phyloP scores from a whole-genome alignment of 2,329 filamentous ascomycete genomes.

The Colletotrichum phormii region DNA sequence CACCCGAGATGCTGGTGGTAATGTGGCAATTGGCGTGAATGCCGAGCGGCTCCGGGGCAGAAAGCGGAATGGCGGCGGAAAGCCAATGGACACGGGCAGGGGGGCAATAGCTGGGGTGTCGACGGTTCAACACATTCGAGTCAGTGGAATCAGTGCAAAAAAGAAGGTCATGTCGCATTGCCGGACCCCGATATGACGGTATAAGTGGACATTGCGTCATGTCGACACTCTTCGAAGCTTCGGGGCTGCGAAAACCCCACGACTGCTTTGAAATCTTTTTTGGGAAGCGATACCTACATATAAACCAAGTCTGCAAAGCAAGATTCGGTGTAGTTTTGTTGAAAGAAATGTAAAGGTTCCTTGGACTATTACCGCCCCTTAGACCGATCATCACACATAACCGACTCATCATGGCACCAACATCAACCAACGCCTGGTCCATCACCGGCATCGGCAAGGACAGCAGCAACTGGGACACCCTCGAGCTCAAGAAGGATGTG shows the following conservation, averaged over 20 bases:
- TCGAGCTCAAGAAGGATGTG: constrained; percentile 65
- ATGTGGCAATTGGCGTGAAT: background rate
- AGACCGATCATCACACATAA: background rate
- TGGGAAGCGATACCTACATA: background rate
- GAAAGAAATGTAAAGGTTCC: no score
- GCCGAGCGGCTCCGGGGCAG: background rate
- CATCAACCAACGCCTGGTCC: constrained; percentile 68
- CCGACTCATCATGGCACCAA: constrained; percentile 22
- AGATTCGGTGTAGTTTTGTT: no score
- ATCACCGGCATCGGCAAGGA: constrained; percentile 52
- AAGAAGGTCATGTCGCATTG: constrained; percentile 9
- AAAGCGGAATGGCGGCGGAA: background rate
- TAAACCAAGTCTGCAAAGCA: background rate
- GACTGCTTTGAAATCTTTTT: background rate
- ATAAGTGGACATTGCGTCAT: constrained; percentile 31
- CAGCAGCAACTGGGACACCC: constrained; percentile 66
- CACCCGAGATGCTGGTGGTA: no score
- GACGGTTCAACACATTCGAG: background rate
- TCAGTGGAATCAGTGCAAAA: background rate
- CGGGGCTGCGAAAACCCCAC: background rate
- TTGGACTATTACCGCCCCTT: no score
- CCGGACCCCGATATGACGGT: constrained; percentile 16
- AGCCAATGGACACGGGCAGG: constrained; percentile 10
- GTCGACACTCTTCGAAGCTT: constrained; percentile 3
- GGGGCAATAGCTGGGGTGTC: background rate